Evolutionary conservation across 2,329 filamentous ascomycete genomes (phyloP), one percentile per base, ranked within the genome.

Genomic region (Sphaerulina vaccinii): DNA sequence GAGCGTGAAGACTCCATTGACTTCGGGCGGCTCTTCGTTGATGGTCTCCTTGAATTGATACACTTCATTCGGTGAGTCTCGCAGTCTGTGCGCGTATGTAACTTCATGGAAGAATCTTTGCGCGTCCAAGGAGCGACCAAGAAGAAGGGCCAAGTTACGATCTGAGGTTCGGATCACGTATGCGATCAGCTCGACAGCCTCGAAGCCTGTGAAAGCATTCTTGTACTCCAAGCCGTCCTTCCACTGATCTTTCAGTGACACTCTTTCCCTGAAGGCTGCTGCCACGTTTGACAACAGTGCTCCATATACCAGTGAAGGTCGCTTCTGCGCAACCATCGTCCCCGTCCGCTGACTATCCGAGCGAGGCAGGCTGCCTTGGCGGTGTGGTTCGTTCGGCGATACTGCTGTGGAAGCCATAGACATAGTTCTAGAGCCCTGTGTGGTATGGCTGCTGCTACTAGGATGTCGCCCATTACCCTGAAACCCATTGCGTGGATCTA

Each of bases 101-200:
- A 97, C 93, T 78, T 99, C 93, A 74, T 99, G 93, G 69, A 99
- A 99, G 75, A 96, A 96, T 70, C 97, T 97, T 68, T 99, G 93
- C 19, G 93, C 93, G 73, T 99, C 93, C 55, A 99, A 76, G 36
- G 93, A 90, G 67, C 93, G 83, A 56, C 93, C 93, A 13, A 99
- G 77, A 8, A 99, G 81, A 42, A 99, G 77, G 9, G 93, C 93
- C 55, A 99, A 77, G 68, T 99, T 99, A 53, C 93, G 84, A 71
- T 99, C 93, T 0, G 90, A 96, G 1, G 93, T 99, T 66, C 95
- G 87, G 71, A 99, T 97, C 60, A 99, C 97, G 67, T 95, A 95
- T 1, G 89, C 89, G 59, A 99, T 87, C 52, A 97, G 81, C 69
- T 99, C 93, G 16, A 99, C 93, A 16, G 93, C 92, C 69, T 99